These are phyloP conservation scores for Heterobasidion parviporum DNA, from an alignment of 1,284 basidiomycete genomes.

Conservation along the genomic window DNA sequence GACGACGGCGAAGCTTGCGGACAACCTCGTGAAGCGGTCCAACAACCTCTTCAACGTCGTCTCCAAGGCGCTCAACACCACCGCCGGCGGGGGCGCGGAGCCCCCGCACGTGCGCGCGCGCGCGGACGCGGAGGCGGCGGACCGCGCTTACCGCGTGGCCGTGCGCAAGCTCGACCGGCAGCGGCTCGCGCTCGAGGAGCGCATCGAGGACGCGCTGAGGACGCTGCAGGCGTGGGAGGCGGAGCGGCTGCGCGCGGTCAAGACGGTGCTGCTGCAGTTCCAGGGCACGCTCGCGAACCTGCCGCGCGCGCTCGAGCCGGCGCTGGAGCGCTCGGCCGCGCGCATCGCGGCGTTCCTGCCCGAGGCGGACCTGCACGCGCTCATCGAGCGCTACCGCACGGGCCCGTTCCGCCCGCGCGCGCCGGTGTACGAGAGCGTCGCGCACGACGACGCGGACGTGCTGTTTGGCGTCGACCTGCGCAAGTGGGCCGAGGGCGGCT, in stretches of 20 bases:
- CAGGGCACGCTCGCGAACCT: slow-evolving; percentile 69
- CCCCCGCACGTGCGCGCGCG: slow-evolving; percentile 64
- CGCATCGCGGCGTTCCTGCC: slow-evolving; percentile 80
- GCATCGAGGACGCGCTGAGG: slow-evolving; percentile 76
- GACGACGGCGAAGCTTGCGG: slow-evolving; percentile 35
- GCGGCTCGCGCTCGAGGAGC: slow-evolving; percentile 76
- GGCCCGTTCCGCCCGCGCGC: slow-evolving; percentile 82
- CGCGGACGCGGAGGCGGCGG: slow-evolving; percentile 71
- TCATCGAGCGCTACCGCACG: slow-evolving; percentile 86
- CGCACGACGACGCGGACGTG: slow-evolving; percentile 74
- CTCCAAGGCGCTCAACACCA: slow-evolving; percentile 50
- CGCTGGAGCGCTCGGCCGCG: slow-evolving; percentile 62
- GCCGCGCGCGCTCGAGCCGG: slow-evolving; percentile 54
- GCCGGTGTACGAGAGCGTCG: slow-evolving; percentile 77
- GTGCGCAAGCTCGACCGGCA: slow-evolving; percentile 75
- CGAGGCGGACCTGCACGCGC: slow-evolving; percentile 71
- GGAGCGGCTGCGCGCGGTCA: slow-evolving; percentile 75
- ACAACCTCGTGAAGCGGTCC: slow-evolving; percentile 59
- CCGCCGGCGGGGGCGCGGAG: slow-evolving; percentile 37
- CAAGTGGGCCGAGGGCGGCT: slow-evolving; percentile 76
- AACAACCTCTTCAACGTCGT: slow-evolving; percentile 65
- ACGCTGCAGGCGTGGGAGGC: slow-evolving; percentile 77
- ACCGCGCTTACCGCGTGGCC: slow-evolving; percentile 66
- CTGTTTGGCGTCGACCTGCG: slow-evolving; percentile 86
- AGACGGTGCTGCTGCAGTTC: slow-evolving; percentile 80